Percentiles rank a stretch among this genome's conserved stretches.
Evolutionary conservation across 352 stramenopile species (phyloP).

Genomic region (Phytophthora cajani): DNA sequence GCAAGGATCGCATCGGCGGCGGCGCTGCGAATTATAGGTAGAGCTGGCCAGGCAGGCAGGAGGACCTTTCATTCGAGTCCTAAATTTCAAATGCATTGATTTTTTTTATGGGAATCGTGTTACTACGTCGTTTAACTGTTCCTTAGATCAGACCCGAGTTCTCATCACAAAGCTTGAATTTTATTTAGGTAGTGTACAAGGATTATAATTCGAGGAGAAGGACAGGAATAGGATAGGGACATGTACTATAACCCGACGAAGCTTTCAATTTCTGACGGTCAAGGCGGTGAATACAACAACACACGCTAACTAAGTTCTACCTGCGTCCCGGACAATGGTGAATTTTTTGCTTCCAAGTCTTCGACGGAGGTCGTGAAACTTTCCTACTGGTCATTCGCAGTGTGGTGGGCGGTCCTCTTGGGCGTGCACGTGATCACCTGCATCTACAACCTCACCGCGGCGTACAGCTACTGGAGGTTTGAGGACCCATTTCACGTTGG

Average conservation of each 20-base stretch:
- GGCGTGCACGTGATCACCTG: conserved; percentile 5
- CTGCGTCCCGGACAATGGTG: no score
- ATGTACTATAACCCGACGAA: no score
- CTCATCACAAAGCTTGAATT: no score
- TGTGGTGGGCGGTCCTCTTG: conserved; percentile 29
- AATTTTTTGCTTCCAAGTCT: no score
- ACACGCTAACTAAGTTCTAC: no score
- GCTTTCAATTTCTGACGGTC: no score
- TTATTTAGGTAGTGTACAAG: no score
- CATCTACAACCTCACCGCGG: conserved; percentile 2
- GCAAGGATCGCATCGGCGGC: conserved; percentile 57
- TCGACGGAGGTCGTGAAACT: conserved; percentile 10
- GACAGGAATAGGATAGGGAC: no score
- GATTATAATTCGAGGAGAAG: no score
- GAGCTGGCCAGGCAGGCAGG: not conserved
- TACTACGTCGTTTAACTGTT: no score
- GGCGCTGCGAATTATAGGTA: conserved; percentile 61
- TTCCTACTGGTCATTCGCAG: conserved; percentile 11
- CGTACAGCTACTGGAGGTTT: conserved; percentile 1
- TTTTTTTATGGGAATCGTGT: not conserved
- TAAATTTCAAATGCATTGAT: not conserved
- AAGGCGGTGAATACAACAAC: no score
- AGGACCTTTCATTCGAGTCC: not conserved
- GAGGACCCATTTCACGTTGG: conserved; percentile 21
- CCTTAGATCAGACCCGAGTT: no score